Base-by-base conservation (phyloP, 495 filamentous ascomycete genomes). In the Aspergillus avenaceus region DNA sequence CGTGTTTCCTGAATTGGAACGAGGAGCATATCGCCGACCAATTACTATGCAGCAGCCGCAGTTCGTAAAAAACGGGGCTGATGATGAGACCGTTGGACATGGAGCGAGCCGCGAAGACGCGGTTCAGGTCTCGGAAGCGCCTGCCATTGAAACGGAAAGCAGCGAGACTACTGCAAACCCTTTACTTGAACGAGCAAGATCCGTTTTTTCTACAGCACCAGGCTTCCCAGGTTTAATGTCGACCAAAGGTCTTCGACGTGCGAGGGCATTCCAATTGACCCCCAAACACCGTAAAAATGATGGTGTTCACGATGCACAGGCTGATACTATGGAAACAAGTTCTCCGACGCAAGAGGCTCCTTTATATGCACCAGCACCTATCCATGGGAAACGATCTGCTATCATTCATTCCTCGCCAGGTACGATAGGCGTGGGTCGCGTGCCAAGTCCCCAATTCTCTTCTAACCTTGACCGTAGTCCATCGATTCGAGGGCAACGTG, bases 351-450 rank as follows among this genome's bases (percentile, higher is more conserved):
- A 23, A 19, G 58, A 62, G 26, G 36, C 24, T 1, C 59, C 55
- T 24, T 23, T 60, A n/a, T 50, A 58, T 32, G 56, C 57, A 13
- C 50, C 57, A 22, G 49, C 51, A 11, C 51, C 63, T 8, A 24
- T 71, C 18, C 70, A 79, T 51, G 78, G 81, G 38, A 67, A 73
- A 36, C 72, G 77, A 4, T 79, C 80, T 16, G 62, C 72, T 22
- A 66, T 84, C 2, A 81, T 84, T 53, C 59, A 72, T 27, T 75
- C 78, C 11, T 78, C 80, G 4, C 77, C 77, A 4, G 71, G 73
- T n/a, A 69, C 61, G 8, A 16, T 26, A 42, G 13, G 45, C 11
- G 37, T 37, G 21, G 40, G 23, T 37, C 45, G 31, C 23, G 29
- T 22, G n/a, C 6, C 14, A 25, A 49, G 42, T 18, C 42, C 57